A percentile compares a stretch with the other conserved stretches of the same genome.
Evolutionary conservation across 768 basidiomycete species (phyloP).

Genomic region (Coprinopsis sp.): DNA sequence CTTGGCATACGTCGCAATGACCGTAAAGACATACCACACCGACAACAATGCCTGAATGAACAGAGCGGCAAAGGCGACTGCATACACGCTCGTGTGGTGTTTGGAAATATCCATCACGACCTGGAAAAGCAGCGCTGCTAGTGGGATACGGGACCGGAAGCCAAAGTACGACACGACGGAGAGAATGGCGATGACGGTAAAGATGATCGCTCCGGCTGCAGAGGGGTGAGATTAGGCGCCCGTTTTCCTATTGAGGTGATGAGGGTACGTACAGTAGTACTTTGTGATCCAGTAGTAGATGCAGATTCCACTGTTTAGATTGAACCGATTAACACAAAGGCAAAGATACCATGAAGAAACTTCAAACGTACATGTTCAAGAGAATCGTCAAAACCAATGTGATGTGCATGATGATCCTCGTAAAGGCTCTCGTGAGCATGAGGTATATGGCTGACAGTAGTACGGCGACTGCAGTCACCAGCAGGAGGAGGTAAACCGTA

Average conservation of each 20-base stretch:
- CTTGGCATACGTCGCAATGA: slow-evolving; percentile 70
- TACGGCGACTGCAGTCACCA: slow-evolving; percentile 66
- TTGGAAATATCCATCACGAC: slow-evolving; percentile 83
- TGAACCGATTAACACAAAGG: not conserved
- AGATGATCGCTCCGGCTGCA: slow-evolving; percentile 77
- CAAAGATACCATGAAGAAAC: not conserved
- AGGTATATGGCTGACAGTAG: slow-evolving; percentile 64
- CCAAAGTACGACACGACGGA: slow-evolving; percentile 75
- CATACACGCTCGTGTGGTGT: slow-evolving; percentile 75
- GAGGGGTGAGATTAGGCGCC: not conserved
- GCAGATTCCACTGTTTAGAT: slow-evolving; percentile 53
- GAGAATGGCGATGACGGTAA: slow-evolving; percentile 73
- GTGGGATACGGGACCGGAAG: slow-evolving; percentile 66
- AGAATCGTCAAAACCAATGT: slow-evolving; percentile 60
- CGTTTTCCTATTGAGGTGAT: not conserved
- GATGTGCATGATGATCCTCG: slow-evolving; percentile 71
- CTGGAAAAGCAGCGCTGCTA: slow-evolving; percentile 74
- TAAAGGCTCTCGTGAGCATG: slow-evolving; percentile 67
- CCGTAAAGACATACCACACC: slow-evolving; percentile 78
- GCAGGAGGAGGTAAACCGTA: slow-evolving; percentile 70
- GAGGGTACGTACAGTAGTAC: slow-evolving; percentile 54
- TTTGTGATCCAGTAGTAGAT: slow-evolving; percentile 70
- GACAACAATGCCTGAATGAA: slow-evolving; percentile 65
- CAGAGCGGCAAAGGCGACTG: slow-evolving; percentile 70
- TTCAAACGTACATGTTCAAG: slow-evolving; percentile 53